Percentiles rank a stretch among this genome's conserved stretches.
Evolutionary conservation across 164 flowering plant genomes (phyloP).

Genomic region (Liriodendron chinense): DNA sequence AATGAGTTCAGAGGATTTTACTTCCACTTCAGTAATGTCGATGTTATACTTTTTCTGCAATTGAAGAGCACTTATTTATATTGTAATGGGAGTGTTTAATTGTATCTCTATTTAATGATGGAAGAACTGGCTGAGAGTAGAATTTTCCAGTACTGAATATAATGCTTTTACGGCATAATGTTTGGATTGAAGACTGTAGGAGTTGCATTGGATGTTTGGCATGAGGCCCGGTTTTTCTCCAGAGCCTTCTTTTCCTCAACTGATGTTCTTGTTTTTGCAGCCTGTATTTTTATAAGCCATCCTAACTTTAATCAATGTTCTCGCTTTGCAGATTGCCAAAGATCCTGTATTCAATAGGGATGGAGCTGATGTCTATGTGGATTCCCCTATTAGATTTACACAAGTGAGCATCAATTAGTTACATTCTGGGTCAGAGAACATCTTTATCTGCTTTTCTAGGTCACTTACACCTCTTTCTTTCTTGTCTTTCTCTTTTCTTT

Average conservation of each 20-base stretch:
- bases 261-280: not conserved
- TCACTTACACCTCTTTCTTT: too few relatives aligned
- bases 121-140: too few relatives aligned
- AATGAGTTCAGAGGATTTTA: too few relatives aligned
- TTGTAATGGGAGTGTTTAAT: too few relatives aligned
- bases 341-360: conserved; percentile 65
- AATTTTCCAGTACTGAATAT: not conserved
- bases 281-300: not conserved
- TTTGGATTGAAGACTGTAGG: not conserved
- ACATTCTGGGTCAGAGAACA: too few relatives aligned
- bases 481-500: too few relatives aligned
- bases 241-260: not conserved
- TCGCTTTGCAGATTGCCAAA: conserved; percentile 49
- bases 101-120: too few relatives aligned
- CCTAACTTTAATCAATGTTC: not conserved
- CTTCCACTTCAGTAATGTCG: too few relatives aligned
- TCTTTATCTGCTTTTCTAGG: too few relatives aligned
- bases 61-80: too few relatives aligned
- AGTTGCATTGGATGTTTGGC: not conserved
- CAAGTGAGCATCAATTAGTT: conserved; percentile 45
- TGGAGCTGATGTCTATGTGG: conserved; percentile 85
- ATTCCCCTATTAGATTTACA: conserved; percentile 74
- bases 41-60: too few relatives aligned
- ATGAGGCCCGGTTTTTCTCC: not conserved
- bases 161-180: not conserved